Evolutionary conservation across 768 basidiomycete genomes (phyloP), one percentile per base, ranked within the genome.

Genomic region (Phaeotremella fagi): DNA sequence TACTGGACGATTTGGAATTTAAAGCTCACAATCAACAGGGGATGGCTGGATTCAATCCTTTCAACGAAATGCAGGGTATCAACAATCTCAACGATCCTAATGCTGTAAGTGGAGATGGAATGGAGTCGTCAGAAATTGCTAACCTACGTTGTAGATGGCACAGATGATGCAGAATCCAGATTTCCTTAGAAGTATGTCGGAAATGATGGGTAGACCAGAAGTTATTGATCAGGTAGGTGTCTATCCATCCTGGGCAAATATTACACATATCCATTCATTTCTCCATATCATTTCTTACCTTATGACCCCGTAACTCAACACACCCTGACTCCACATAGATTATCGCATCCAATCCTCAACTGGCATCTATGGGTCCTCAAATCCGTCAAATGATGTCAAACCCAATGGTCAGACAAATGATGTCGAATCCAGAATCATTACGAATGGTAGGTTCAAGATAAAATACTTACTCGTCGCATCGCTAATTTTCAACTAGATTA

Each of bases 1-100:
- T 27, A 25, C 4, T 16, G 25, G 12, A 24, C 45, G 12, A 45
- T 46, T 22, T 33, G 9, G 31, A 33, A 33, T 7, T 33, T 33
- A 7, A 7, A 33, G 7, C 31, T 16, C 9, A 33, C 29, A n/a
- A 14, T 16, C 54, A 46, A 24, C 41, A 63, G 59, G 69, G 62
- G 24, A 52, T 74, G 35, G 74, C 63, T 29, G 72, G 69, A 31
- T 78, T 92, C 70, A 97, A 98, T 65, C 94, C 95, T 0, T 98
- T 99, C 67, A 80, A 85, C 0, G 86, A 85, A 3, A 83, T 94
- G 82, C 63, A 64, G 51, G 94, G 92, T 1, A 45, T 94, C 48
- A 52, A 61, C 29, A 99, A 99, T 68, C 79, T 82, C 3, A 88
- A 88, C 63, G 94, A 97, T 71, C 92, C 92, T 0, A 95, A 97